phyloP scores from a whole-genome alignment of 176 grass and related monocot genomes.

The Stipa capillata region DNA sequence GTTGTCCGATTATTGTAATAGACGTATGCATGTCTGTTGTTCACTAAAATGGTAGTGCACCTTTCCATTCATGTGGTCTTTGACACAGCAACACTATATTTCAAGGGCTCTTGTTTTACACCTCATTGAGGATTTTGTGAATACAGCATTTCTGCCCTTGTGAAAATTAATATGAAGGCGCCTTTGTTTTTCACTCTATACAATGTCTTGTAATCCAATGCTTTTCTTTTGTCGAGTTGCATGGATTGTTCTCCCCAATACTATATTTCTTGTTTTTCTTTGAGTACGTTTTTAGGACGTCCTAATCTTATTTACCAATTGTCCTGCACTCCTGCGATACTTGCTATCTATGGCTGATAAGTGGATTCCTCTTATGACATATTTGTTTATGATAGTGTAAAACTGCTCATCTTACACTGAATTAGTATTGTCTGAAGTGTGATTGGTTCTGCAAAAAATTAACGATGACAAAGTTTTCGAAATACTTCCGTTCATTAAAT shows the following conservation, averaged over 20 bases:
- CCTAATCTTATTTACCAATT: not conserved
- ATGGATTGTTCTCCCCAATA: not conserved
- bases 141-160: not conserved
- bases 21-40: not conserved
- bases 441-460: not conserved
- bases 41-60: not conserved
- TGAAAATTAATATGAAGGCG: not conserved
- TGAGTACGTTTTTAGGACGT: not conserved
- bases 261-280: not conserved
- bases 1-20: not conserved
- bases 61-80: conserved; percentile 12
- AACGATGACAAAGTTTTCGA: not conserved
- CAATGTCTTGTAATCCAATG: not conserved
- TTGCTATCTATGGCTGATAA: not conserved
- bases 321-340: not conserved
- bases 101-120: not conserved
- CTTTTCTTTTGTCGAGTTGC: not conserved
- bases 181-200: not conserved
- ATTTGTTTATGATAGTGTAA: not conserved
- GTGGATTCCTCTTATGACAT: not conserved
- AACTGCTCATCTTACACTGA: not conserved
- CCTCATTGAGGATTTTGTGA: not conserved
- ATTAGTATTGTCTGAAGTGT: not conserved
- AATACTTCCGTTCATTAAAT: not conserved
- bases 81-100: not conserved